Conservation (phyloP, 2,329 filamentous ascomycete species). For the Cytospora chrysosperma region DNA sequence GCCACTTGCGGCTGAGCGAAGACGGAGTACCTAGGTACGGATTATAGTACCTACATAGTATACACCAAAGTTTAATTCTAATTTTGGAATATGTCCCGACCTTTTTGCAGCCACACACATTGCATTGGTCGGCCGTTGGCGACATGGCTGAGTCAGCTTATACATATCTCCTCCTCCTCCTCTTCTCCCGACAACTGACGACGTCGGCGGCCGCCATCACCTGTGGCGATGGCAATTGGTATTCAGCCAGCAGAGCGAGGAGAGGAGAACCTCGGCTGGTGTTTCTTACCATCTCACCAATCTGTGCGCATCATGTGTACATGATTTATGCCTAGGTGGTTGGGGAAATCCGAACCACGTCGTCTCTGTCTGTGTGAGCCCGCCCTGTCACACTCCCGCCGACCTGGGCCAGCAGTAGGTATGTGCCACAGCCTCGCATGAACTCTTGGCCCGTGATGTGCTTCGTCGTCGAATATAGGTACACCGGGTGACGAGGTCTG, state of each 20-base stretch:
- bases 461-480: background rate
- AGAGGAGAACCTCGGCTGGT: background rate
- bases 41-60: too few species aligned
- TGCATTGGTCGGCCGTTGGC: background rate
- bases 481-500: background rate
- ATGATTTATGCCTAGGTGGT: too few species aligned
- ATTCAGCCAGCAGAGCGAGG: background rate
- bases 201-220: background rate
- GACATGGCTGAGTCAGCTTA: background rate
- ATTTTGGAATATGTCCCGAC: background rate
- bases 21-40: too few species aligned
- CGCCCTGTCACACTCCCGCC: background rate
- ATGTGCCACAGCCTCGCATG: background rate
- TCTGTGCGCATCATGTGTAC: too few species aligned
- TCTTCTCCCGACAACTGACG: background rate
- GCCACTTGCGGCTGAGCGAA: conserved; percentile 12
- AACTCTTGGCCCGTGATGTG: background rate
- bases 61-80: conserved; percentile 15
- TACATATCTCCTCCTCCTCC: background rate
- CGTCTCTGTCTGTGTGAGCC: background rate
- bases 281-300: background rate
- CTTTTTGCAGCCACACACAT: background rate
- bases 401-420: background rate
- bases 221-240: too few species aligned
- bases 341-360: background rate